Evolutionary conservation across 148 eudicot genomes (phyloP).

Genomic region (Rhododendron molle): DNA sequence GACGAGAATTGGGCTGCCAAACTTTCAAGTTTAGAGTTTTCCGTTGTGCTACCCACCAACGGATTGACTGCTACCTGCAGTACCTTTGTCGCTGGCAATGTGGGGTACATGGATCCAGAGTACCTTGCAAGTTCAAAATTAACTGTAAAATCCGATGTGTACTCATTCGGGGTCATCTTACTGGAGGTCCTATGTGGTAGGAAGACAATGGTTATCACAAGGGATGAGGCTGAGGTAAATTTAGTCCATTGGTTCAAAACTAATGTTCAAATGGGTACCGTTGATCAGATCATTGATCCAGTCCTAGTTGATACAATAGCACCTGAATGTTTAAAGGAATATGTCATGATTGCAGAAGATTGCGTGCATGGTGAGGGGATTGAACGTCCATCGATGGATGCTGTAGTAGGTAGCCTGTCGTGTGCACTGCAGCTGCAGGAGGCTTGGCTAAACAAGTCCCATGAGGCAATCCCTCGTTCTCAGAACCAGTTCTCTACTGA

Average conservation of each 20-base stretch:
- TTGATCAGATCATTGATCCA: conserved; percentile 14
- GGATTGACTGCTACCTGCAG: background rate
- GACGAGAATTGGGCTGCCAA: conserved; percentile 19
- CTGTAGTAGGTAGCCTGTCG: conserved; percentile 15
- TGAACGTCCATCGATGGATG: conserved; percentile 19
- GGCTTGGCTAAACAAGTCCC: background rate
- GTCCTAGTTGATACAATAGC: background rate
- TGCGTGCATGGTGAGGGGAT: background rate
- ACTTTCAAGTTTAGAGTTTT: background rate
- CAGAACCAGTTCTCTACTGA: background rate
- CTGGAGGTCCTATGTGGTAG: conserved; percentile 11
- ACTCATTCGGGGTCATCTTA: conserved; percentile 22
- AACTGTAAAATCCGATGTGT: conserved; percentile 20
- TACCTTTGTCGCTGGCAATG: background rate
- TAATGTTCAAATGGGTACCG: background rate
- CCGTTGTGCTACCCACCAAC: background rate
- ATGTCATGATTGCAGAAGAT: conserved; percentile 9
- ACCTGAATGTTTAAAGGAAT: conserved; percentile 19
- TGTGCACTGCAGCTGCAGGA: conserved; percentile 17
- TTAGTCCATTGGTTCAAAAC: conserved; percentile 12
- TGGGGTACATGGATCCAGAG: conserved; percentile 17
- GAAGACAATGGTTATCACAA: background rate
- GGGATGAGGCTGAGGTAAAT: background rate
- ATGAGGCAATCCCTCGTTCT: background rate
- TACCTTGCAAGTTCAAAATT: background rate